Conservation (phyloP, 106 monocot species). For the Phalaenopsis equestris region DNA sequence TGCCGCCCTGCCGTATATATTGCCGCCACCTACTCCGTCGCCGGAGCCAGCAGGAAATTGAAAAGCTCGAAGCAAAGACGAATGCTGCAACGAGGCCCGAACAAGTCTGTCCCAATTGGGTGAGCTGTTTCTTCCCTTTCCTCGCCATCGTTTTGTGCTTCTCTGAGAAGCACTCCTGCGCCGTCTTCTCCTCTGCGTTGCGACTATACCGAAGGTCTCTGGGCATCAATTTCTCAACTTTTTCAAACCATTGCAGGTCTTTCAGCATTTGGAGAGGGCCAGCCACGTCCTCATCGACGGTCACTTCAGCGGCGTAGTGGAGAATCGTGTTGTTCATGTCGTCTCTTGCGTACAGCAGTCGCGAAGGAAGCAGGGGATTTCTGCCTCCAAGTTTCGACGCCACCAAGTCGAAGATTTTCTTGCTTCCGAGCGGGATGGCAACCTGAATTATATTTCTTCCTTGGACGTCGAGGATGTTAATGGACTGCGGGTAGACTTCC, state of each 20-base stretch:
- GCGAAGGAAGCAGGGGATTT: conserved; percentile 18
- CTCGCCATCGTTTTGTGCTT: conserved; percentile 20
- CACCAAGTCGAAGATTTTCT: conserved; percentile 14
- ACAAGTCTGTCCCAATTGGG: conserved; percentile 26
- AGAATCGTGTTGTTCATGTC: conserved; percentile 17
- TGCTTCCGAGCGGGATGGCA: conserved; percentile 13
- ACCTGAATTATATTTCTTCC: conserved; percentile 18
- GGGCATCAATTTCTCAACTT: conserved; percentile 19
- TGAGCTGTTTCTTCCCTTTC: conserved; percentile 8
- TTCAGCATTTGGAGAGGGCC: conserved; percentile 18
- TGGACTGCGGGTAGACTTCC: conserved; percentile 15
- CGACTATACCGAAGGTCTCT: conserved; percentile 23
- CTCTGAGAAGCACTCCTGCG: conserved; percentile 27
- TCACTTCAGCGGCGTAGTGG: conserved; percentile 21
- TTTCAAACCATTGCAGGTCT: conserved; percentile 29
- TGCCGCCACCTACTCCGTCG: conserved; percentile 4
- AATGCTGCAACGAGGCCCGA: conserved; percentile 28
- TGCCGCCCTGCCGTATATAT: conserved; percentile 10
- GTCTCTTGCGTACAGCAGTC: conserved; percentile 7
- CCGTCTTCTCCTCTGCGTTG: conserved; percentile 22
- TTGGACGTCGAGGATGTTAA: background rate
- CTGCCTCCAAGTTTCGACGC: background rate
- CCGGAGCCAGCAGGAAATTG: conserved; percentile 9
- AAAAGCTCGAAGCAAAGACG: conserved; percentile 35
- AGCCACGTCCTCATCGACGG: background rate